phyloP scores from a whole-genome alignment of 768 basidiomycete genomes.

The Xanthoconium purpureum region DNA sequence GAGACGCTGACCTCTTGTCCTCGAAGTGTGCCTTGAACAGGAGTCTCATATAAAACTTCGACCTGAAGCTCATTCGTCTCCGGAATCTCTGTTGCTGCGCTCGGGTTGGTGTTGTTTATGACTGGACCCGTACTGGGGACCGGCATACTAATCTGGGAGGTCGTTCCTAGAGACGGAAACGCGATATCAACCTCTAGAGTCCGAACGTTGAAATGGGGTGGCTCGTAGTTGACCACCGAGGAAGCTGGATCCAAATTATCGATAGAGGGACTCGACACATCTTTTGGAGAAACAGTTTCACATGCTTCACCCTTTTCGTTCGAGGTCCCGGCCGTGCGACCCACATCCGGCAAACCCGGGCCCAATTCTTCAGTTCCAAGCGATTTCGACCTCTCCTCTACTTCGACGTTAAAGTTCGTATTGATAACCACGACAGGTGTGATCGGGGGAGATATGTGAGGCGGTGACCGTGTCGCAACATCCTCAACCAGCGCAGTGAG shows the following conservation, averaged over 20 bases:
- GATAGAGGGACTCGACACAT: neutral
- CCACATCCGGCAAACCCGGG: neutral
- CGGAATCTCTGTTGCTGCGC: neutral
- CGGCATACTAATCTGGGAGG: neutral
- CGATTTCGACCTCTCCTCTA: neutral
- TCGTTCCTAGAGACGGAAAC: neutral
- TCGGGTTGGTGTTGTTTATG: neutral
- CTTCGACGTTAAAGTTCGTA: neutral
- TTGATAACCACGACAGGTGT: constrained; percentile 7
- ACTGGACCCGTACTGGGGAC: too few species aligned
- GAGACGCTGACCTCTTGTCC: neutral
- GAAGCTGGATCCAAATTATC: neutral
- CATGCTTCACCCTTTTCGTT: neutral
- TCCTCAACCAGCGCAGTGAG: constrained; percentile 2
- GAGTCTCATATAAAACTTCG: neutral
- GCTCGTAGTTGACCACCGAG: neutral
- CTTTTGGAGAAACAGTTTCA: neutral
- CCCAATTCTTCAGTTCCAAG: neutral
- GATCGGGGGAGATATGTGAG: neutral
- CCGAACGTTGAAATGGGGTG: neutral
- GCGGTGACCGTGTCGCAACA: constrained; percentile 12
- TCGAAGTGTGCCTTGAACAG: neutral
- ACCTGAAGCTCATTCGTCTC: neutral
- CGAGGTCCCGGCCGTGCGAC: neutral
- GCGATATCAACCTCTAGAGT: neutral